Base-by-base conservation (phyloP, 495 filamentous ascomycete species). In the Aspergillus sparsus region DNA sequence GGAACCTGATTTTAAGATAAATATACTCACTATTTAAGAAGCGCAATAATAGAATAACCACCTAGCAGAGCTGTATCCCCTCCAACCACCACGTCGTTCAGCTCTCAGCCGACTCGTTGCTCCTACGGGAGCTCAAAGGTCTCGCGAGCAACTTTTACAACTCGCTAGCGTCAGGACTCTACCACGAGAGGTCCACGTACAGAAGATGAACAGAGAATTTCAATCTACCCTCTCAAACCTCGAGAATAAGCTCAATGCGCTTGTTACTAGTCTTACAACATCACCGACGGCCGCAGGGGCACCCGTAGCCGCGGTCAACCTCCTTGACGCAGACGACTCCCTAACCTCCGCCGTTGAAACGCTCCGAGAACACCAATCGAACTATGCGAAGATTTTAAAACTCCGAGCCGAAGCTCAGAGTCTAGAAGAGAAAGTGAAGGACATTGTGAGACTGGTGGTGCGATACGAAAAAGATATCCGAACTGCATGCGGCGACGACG, bases 281-380 rank as follows among this genome's bases (percentile, higher is more conserved):
- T 72, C 74, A 8, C 75, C 78, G 7, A 73, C 77, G 12, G 78
- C 77, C 4, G 68, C 73, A 4, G 72, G 70, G 45, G 78, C 78
- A 5, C 76, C 78, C 12, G 65, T 71, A 8, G 75, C 77, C 1
- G 75, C 77, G 2, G 36, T 70, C 39, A 66, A 68, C 53, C 68
- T 80, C n/a, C 68, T 80, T 12, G 65, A 71, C 35, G 75, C 77
- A 3, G 78, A 80, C 66, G 75, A 79, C 63, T 58, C 61, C 10
- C 53, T 80, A 36, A 71, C 74, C 44, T 68, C 73, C 16, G 65
- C 75, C 27, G 66, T 80, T 39, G 62, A 73, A 12, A 76, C 72
- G 5, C 73, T 80, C 8, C 73, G 74, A 53, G 65, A 59, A 21
- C 78, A 80, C 66, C 78, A 80, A 61, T 65, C 63, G 37, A 80